Evolutionary conservation across 1,284 basidiomycete genomes (phyloP), one percentile per base, ranked within the genome.

Genomic region (Cutaneotrichosporon sp.): DNA sequence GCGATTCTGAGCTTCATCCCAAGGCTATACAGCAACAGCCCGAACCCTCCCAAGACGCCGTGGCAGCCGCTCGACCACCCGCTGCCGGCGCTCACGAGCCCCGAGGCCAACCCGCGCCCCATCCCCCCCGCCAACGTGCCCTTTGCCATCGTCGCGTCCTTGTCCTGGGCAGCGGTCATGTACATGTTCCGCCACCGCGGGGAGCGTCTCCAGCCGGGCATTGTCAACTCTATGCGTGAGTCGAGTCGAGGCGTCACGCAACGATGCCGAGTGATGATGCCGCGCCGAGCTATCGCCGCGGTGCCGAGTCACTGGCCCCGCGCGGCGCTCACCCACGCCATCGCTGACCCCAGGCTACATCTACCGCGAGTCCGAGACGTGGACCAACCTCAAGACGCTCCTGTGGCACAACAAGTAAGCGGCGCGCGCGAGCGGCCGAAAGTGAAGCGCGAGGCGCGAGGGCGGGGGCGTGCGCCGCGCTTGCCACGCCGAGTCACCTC

Each of bases 91-190:
- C 60, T 74, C 42, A 69, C 64, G 2, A 65, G 66, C 17, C 60
- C 65, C 4, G 62, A 59, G 40, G 67, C 68, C 23, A 76, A 74
- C 57, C 74, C 74, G 26, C 83, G 81, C 64, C 87, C 90, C 3
- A 73, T 89, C 41, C 89, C 90, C 4, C 89, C 90, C 3, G 82
- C 92, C 66, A 79, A 86, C 38, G 79, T 81, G 22, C 84, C 89
- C 67, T 97, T 97, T 76, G 84, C 88, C 2, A 70, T 88, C 33
- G 92, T 97, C 65, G 90, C 94, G 3, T 89, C 93, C 0, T 62
- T 97, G 30, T 83, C 86, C 35, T 98, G 94, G 94, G 94, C 90
- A 36, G 80, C 85, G n/a, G 91, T 96, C 44, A 97, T 98, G 94
- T 98, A 88, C 83, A 78, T 96, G 58, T 97, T 94, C 80, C 80